Evolutionary conservation across 345 rosid genomes (phyloP).

Genomic region (Hypericum perforatum): DNA sequence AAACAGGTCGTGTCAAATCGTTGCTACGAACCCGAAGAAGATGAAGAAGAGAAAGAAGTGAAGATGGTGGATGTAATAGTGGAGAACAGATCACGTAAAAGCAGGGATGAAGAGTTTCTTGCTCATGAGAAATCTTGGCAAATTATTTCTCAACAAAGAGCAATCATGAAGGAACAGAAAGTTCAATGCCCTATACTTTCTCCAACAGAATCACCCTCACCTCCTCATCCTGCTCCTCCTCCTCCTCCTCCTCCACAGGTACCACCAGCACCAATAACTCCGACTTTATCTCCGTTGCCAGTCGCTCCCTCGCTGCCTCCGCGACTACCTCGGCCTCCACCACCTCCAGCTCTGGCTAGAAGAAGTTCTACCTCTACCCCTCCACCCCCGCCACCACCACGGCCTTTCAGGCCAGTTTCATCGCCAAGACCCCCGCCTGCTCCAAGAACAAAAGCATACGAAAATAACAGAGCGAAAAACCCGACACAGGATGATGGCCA

Average conservation of each 20-base stretch:
- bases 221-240: too few relatives aligned
- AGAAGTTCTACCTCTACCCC: neutral
- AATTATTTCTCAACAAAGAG: too few relatives aligned
- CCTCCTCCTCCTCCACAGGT: too few relatives aligned
- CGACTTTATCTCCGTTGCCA: constrained; percentile 5
- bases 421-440: constrained; percentile 24
- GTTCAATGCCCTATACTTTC: neutral
- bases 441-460: constrained; percentile 19
- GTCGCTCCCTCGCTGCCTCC: constrained; percentile 10
- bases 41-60: constrained; percentile 31
- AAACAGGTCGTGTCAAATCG: constrained; percentile 33
- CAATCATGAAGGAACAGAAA: constrained; percentile 3
- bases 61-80: constrained; percentile 12
- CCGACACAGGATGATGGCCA: constrained; percentile 19
- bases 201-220: neutral
- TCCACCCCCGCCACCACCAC: constrained; percentile 17
- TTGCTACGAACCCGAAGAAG: constrained; percentile 21
- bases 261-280: too few relatives aligned
- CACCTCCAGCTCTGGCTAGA: neutral
- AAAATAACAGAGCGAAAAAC: constrained; percentile 14
- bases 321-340: constrained; percentile 7
- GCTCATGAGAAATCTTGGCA: too few relatives aligned
- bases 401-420: constrained; percentile 12
- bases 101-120: constrained; percentile 4
- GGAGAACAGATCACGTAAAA: constrained; percentile 7